phyloP scores from a whole-genome alignment of 805 yeast genomes.

The Barnettozyma sp. region DNA sequence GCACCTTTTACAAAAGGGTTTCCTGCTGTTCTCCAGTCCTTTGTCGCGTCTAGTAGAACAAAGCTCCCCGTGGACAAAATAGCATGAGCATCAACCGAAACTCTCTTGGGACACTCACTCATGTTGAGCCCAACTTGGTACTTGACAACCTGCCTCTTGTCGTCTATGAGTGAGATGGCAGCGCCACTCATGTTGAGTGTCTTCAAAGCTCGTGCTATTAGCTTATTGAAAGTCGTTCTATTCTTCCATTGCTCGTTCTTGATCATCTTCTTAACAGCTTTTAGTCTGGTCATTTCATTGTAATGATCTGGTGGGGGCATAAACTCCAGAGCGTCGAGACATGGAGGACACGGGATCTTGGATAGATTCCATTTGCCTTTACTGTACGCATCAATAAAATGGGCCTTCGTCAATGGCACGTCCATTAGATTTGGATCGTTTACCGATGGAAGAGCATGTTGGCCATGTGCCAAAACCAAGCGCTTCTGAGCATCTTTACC shows the following conservation, averaged over 20 bases:
- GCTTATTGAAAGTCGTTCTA: slow-evolving; percentile 31
- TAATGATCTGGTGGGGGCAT: slow-evolving; percentile 56
- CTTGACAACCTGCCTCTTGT: slow-evolving; percentile 42
- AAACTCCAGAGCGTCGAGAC: slow-evolving; percentile 39
- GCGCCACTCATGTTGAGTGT: slow-evolving; percentile 44
- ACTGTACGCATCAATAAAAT: slow-evolving; percentile 50
- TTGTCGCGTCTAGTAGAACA: slow-evolving; percentile 49
- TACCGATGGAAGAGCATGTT: slow-evolving; percentile 11
- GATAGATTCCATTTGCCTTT: slow-evolving; percentile 53
- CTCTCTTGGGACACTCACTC: slow-evolving; percentile 44
- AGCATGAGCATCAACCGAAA: slow-evolving; percentile 65
- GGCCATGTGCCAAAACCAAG: slow-evolving; percentile 6
- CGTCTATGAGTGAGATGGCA: slow-evolving; percentile 50
- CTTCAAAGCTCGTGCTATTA: slow-evolving; percentile 33
- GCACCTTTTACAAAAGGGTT: slow-evolving; percentile 60
- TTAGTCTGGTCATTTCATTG: slow-evolving; percentile 40
- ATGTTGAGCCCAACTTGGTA: slow-evolving; percentile 41
- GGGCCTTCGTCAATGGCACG: slow-evolving; percentile 41
- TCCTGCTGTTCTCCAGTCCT: slow-evolving; percentile 61
- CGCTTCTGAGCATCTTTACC: too few species aligned
- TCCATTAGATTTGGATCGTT: slow-evolving; percentile 9
- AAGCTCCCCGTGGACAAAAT: slow-evolving; percentile 52
- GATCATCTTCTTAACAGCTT: slow-evolving; percentile 35
- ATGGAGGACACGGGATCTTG: slow-evolving; percentile 47
- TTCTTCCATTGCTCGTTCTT: slow-evolving; percentile 46